These are phyloP conservation scores for Quercus wislizeni DNA, from an alignment of 306 rosid genomes.

Conservation along the genomic window DNA sequence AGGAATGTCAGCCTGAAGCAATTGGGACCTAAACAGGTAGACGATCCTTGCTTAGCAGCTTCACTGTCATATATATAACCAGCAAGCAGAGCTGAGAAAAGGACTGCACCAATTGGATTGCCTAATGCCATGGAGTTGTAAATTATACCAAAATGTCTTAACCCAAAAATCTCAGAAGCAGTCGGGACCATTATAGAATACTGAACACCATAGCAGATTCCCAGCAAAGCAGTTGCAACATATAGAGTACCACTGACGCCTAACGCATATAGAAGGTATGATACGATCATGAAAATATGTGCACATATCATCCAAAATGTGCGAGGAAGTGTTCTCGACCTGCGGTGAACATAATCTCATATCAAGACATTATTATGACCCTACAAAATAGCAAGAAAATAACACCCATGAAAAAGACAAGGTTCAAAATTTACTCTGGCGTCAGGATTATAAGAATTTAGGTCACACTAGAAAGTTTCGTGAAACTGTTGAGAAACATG, in stretches of 20 bases:
- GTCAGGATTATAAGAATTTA: constrained; percentile 7
- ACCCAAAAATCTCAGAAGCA: constrained; percentile 64
- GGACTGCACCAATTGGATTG: constrained; percentile 68
- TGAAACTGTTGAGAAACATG: background rate
- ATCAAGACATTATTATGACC: constrained; percentile 2
- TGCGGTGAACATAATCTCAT: constrained; percentile 31
- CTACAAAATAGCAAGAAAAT: constrained; percentile 6
- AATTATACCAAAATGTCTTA: constrained; percentile 62
- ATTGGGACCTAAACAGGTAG: constrained; percentile 60
- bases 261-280: constrained; percentile 57
- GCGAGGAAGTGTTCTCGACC: constrained; percentile 58
- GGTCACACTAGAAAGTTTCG: background rate
- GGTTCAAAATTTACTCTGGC: background rate
- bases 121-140: constrained; percentile 60
- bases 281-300: constrained; percentile 54
- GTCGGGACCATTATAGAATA: constrained; percentile 56
- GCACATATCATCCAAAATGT: constrained; percentile 72
- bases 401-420: background rate
- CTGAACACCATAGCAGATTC: constrained; percentile 63
- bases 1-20: constrained; percentile 82
- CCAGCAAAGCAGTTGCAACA: constrained; percentile 68
- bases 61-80: constrained; percentile 64
- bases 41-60: constrained; percentile 73
- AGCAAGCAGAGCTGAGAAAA: constrained; percentile 68
- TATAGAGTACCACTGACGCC: constrained; percentile 52